These are phyloP conservation scores for Hymenoscyphus scutula DNA, from an alignment of 2,329 filamentous ascomycete genomes.

Conservation along the genomic window DNA sequence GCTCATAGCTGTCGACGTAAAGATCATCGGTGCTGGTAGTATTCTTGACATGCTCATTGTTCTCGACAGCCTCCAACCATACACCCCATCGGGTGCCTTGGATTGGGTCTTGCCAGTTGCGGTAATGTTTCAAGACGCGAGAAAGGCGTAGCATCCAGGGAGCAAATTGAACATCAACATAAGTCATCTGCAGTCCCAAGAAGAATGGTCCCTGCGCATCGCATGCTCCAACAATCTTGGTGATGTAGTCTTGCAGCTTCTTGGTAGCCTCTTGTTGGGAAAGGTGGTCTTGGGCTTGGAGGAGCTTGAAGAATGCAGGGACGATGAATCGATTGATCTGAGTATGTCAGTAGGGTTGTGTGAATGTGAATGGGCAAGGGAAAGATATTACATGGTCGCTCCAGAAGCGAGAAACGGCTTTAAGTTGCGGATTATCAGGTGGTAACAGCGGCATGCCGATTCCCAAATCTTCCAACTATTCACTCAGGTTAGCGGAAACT, in stretches of 20 bases:
- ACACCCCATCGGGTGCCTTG: conserved; percentile 38
- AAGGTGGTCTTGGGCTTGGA: conserved; percentile 60
- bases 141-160: conserved; percentile 41
- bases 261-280: conserved; percentile 58
- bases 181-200: conserved; percentile 37
- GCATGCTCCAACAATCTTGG: conserved; percentile 39
- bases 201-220: conserved; percentile 38
- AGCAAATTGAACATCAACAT: conserved; percentile 41
- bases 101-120: conserved; percentile 39
- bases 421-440: conserved; percentile 58
- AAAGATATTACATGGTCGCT: conserved; percentile 64
- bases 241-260: conserved; percentile 64
- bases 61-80: conserved; percentile 41
- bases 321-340: conserved; percentile 75
- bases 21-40: conserved; percentile 47
- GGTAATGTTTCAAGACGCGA: conserved; percentile 40
- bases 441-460: conserved; percentile 62
- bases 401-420: conserved; percentile 77
- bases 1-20: conserved; percentile 67
- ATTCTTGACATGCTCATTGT: conserved; percentile 38
- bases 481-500: conserved; percentile 8
- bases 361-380: conserved; percentile 1
- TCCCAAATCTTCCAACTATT: conserved; percentile 70
- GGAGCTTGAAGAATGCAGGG: conserved; percentile 70
- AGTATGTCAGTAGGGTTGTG: conserved; percentile 5